Evolutionary conservation across 2,329 filamentous ascomycete genomes (phyloP).

Genomic region (Fusarium nygamai): DNA sequence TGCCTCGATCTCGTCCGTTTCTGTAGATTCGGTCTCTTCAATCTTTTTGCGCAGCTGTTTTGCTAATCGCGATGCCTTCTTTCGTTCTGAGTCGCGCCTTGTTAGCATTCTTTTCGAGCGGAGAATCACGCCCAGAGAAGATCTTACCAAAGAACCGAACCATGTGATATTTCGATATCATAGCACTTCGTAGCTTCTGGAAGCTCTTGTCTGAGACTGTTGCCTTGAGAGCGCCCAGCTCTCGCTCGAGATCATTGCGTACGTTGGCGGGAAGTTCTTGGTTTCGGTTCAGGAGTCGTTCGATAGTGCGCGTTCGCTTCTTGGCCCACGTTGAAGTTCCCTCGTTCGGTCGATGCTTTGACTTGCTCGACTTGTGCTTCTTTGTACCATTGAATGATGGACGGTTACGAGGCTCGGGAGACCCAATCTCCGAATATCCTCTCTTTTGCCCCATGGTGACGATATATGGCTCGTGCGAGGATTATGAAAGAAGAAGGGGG

Average conservation of each 20-base stretch:
- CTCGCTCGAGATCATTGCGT: conserved; percentile 75
- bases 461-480: no score
- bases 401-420: conserved; percentile 36
- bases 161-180: conserved; percentile 85
- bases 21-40: conserved; percentile 58
- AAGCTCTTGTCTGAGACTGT: conserved; percentile 69
- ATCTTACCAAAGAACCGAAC: conserved; percentile 81
- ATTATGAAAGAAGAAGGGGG: neutral
- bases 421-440: conserved; percentile 43
- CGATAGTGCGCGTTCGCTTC: conserved; percentile 76
- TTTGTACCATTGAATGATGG: conserved; percentile 38
- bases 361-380: conserved; percentile 49
- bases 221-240: conserved; percentile 72
- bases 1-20: conserved; percentile 62
- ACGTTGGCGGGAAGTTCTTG: conserved; percentile 74
- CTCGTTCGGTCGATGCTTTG: conserved; percentile 56
- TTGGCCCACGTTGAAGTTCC: conserved; percentile 70
- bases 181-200: conserved; percentile 71
- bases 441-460: conserved; percentile 47
- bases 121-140: neutral
- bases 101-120: conserved; percentile 12
- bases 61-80: conserved; percentile 74
- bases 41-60: conserved; percentile 72
- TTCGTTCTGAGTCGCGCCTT: conserved; percentile 65
- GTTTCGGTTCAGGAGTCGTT: conserved; percentile 70